Evolutionary conservation across 2,329 filamentous ascomycete genomes (phyloP).

Genomic region (Penicillium capsulatum): DNA sequence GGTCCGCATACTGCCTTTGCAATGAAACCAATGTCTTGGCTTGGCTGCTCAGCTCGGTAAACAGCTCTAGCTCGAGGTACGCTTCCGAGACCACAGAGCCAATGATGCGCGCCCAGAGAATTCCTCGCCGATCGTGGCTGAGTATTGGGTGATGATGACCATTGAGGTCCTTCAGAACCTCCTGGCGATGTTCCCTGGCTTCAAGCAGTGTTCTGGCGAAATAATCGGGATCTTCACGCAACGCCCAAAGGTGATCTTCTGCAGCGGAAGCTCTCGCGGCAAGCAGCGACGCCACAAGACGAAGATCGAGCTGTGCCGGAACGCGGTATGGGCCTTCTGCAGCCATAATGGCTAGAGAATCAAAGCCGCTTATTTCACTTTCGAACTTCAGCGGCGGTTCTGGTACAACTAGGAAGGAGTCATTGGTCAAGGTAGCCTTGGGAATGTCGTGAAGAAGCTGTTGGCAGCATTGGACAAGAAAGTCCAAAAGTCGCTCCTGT

Average conservation of each 20-base stretch:
- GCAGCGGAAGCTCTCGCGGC: conserved; percentile 39
- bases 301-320: conserved; percentile 47
- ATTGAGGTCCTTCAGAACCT: conserved; percentile 42
- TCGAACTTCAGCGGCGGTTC: conserved; percentile 37
- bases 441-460: conserved; percentile 50
- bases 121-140: not conserved
- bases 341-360: conserved; percentile 27
- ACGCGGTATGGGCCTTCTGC: conserved; percentile 52
- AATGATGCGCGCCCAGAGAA: conserved; percentile 5
- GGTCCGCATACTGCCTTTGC: conserved; percentile 1
- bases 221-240: conserved; percentile 57
- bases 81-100: not conserved
- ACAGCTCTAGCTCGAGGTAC: conserved; percentile 4
- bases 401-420: conserved; percentile 32
- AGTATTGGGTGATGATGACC: conserved; percentile 26
- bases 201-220: conserved; percentile 47
- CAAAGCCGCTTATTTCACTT: not conserved
- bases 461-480: conserved; percentile 49
- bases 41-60: conserved; percentile 4
- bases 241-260: conserved; percentile 52
- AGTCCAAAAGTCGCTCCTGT: conserved; percentile 47
- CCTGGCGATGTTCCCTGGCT: conserved; percentile 46
- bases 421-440: conserved; percentile 20
- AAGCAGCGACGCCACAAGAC: conserved; percentile 44
- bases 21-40: not conserved